Evolutionary conservation across 2,329 filamentous ascomycete species (phyloP), one percentile per base, ranked within the genome.

Genomic region (Boeremia exigua): DNA sequence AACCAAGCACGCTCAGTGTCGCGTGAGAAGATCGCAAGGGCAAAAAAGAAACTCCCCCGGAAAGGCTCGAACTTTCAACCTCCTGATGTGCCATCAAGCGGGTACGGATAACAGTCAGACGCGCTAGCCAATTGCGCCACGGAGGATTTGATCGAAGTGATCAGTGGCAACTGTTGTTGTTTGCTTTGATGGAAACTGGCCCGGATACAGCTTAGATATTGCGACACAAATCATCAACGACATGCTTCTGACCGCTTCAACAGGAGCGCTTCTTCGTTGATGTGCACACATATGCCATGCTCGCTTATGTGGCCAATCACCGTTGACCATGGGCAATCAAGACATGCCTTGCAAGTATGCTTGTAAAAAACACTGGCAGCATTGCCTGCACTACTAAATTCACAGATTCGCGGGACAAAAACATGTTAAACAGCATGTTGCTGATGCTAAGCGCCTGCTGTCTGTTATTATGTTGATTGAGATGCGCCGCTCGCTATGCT

Each of bases 61-160:
- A 57, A 67, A 67, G 68, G 68, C 66, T 70, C 64, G 68, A 70
- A 70, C 66, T 67, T 69, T 59, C 63, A 70, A 68, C 68, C 67
- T 69, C 67, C 63, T 64, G 68, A 70, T 69, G 53, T 58, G 54
- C 58, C 45, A 60, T 54, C 48, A 58, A 58, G 55, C 30, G 28
- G 38, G 45, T 54, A 48, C 48, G 49, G 56, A 54, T 84, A 84
- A 84, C 82, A 84, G 82, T 84, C 82, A 80, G 79, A 84, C 82
- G 82, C 82, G 81, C 82, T 84, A 84, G 80, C 82, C 82, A 83
- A 77, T 77, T 77, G 75, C 75, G 75, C 74, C 75, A 77, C 70
- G 72, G 74, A 75, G 73, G 73, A 76, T 69, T 28, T 59, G 53
- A 60, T 55, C 50, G 36, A 19, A 33, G 15, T 47, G 49, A 59